Base-by-base conservation (phyloP, 2,329 filamentous ascomycete genomes). In the Dactylellina drechsleri region DNA sequence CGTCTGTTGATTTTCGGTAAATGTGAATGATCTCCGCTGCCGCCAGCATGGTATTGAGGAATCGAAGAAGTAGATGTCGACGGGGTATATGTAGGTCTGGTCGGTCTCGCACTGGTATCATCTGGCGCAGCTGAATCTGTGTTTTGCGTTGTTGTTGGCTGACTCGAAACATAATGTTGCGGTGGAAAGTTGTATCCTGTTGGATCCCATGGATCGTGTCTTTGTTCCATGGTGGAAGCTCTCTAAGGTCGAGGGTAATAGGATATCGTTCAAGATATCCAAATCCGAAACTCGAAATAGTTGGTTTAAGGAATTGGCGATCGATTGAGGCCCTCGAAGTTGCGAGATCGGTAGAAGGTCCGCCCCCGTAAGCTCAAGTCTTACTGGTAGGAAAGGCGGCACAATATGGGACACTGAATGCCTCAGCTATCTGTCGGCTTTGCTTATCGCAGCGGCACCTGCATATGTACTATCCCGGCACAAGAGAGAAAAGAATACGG, bases 101-200 rank as follows among this genome's bases (percentile, higher is more conserved):
- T 64, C 45, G 71, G 64, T 53, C 71, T 62, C 4, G 52, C 45
- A 18, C 40, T 45, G 45, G 62, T 23, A 16, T 47, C 57, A 15
- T 75, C 64, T 60, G 64, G 64, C 58, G 71, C 70, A 67, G 31
- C 23, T 50, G 52, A 8, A 10, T 58, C 52, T 53, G 45, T 26
- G 53, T 62, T 45, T 65, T 75, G 71, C 53, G 71, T 75, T 75
- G 71, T 75, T 53, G 71, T 75, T 75, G 71, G 71, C 71, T 75
- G 64, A 75, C 64, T 60, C 59, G 71, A 75, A 75, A 68, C 71
- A 18, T 68, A 65, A 26, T 62, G 64, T 65, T 75, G 71, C 49
- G 40, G n/a, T 26, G 56, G 49, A 16, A 52, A 59, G 65, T 65
- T 75, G 53, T 68, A 59, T 20, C 71, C 71, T 16, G 71, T 75